Percentiles rank a stretch among this genome's conserved stretches.
Conservation (phyloP, 1,139 yeast species). For the Yamadazyma dendronema region DNA sequence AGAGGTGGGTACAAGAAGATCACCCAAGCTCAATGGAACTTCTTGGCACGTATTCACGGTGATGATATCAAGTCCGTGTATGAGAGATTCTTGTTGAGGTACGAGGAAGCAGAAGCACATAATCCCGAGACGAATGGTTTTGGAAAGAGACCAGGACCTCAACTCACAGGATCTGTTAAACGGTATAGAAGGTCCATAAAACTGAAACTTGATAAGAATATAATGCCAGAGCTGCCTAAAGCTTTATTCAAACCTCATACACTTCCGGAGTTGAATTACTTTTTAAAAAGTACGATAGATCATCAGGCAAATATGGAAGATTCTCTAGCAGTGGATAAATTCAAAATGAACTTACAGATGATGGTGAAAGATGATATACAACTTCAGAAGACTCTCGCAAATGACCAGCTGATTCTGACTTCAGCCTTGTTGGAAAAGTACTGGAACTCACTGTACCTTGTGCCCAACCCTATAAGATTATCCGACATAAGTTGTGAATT, state of each 20-base stretch:
- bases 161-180: slow-evolving; percentile 24
- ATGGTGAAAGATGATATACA: background rate
- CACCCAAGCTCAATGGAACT: slow-evolving; percentile 1
- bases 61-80: slow-evolving; percentile 3
- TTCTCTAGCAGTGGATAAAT: background rate
- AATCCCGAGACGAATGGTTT: background rate
- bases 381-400: background rate
- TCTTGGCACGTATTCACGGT: background rate
- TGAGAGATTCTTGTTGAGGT: slow-evolving; percentile 1
- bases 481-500: background rate
- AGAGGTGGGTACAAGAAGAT: slow-evolving; percentile 2
- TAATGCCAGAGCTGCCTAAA: slow-evolving; percentile 38
- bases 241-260: slow-evolving; percentile 18
- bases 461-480: background rate
- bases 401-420: background rate
- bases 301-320: slow-evolving; percentile 26
- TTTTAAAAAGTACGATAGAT: slow-evolving; percentile 19
- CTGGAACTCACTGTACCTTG: background rate
- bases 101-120: background rate
- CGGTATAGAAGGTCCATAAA: slow-evolving; percentile 46
- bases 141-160: slow-evolving; percentile 8
- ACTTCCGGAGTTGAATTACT: slow-evolving; percentile 26
- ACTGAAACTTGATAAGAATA: slow-evolving; percentile 47
- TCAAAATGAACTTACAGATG: background rate
- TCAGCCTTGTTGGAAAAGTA: background rate